Evolutionary conservation across 2,329 filamentous ascomycete species (phyloP).

Genomic region (Elsinoe perseae): DNA sequence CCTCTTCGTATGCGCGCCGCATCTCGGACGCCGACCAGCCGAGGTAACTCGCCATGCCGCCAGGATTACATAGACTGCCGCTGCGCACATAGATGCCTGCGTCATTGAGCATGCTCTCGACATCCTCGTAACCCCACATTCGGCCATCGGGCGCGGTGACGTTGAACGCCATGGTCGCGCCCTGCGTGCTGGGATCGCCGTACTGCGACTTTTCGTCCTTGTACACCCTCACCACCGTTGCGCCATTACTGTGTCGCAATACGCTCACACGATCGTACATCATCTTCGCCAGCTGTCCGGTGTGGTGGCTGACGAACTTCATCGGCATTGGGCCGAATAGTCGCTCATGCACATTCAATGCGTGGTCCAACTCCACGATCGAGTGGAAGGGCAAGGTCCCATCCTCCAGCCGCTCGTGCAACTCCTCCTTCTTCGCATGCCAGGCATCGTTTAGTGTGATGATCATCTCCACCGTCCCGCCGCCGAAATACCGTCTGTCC

Average conservation of each 20-base stretch:
- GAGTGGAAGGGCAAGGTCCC: slow-evolving; percentile 85
- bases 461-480: slow-evolving; percentile 89
- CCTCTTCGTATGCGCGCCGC: slow-evolving; percentile 73
- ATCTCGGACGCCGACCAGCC: slow-evolving; percentile 72
- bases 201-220: slow-evolving; percentile 35
- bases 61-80: slow-evolving; percentile 86
- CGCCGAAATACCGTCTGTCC: slow-evolving; percentile 75
- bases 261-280: slow-evolving; percentile 52
- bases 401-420: slow-evolving; percentile 83
- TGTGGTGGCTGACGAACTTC: slow-evolving; percentile 61
- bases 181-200: slow-evolving; percentile 44
- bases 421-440: slow-evolving; percentile 66
- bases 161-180: slow-evolving; percentile 80
- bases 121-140: slow-evolving; percentile 74
- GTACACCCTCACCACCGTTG: slow-evolving; percentile 61
- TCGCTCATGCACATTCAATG: slow-evolving; percentile 59
- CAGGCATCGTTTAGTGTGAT: slow-evolving; percentile 68
- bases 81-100: slow-evolving; percentile 78
- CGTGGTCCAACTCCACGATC: slow-evolving; percentile 73
- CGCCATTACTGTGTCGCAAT: slow-evolving; percentile 63
- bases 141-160: slow-evolving; percentile 58
- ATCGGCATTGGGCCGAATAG: slow-evolving; percentile 61
- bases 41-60: slow-evolving; percentile 69
- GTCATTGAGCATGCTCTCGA: slow-evolving; percentile 76
- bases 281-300: slow-evolving; percentile 53